These are phyloP conservation scores for Microdochium trichocladiopsis DNA, from an alignment of 2,329 filamentous ascomycete genomes.

Conservation along the genomic window DNA sequence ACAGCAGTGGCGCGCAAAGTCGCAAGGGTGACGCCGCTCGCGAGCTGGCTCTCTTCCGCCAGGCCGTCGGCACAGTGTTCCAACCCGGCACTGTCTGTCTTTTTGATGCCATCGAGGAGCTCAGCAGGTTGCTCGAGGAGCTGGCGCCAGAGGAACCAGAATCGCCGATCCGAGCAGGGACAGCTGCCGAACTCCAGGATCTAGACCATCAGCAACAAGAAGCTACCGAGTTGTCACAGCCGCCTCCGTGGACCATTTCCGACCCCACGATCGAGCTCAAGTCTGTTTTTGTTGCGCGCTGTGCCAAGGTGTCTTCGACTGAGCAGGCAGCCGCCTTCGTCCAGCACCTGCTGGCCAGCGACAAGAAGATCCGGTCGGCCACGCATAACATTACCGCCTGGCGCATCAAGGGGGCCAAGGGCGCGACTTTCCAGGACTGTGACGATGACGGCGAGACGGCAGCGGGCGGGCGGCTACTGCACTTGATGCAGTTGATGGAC, in stretches of 20 bases:
- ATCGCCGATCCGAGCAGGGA: slow-evolving; percentile 6
- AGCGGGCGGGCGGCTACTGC: slow-evolving; percentile 76
- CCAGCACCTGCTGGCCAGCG: slow-evolving; percentile 68
- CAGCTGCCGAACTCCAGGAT: slow-evolving; percentile 4
- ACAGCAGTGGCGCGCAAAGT: slow-evolving; percentile 64
- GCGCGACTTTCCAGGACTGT: slow-evolving; percentile 72
- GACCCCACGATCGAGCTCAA: slow-evolving; percentile 72
- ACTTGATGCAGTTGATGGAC: slow-evolving; percentile 92
- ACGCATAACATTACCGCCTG: slow-evolving; percentile 96
- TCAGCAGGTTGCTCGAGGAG: slow-evolving; percentile 37
- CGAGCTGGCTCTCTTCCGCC: slow-evolving; percentile 61
- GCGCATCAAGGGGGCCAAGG: slow-evolving; percentile 62
- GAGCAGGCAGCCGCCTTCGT: slow-evolving; percentile 65
- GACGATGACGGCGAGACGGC: slow-evolving; percentile 96
- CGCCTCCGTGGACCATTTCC: slow-evolving; percentile 65
- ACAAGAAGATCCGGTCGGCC: slow-evolving; percentile 78
- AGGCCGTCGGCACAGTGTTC: slow-evolving; percentile 62
- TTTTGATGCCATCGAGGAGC: slow-evolving; percentile 82
- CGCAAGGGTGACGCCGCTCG: slow-evolving; percentile 65
- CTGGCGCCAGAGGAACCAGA: slow-evolving; percentile 16
- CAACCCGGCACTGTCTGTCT: slow-evolving; percentile 73
- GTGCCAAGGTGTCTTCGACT: slow-evolving; percentile 61
- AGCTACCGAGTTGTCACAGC: slow-evolving; percentile 12
- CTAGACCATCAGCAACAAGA: not conserved
- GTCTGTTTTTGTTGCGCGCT: slow-evolving; percentile 80